Conservation (phyloP, 106 monocot genomes). For the Dioscorea dumetorum region DNA sequence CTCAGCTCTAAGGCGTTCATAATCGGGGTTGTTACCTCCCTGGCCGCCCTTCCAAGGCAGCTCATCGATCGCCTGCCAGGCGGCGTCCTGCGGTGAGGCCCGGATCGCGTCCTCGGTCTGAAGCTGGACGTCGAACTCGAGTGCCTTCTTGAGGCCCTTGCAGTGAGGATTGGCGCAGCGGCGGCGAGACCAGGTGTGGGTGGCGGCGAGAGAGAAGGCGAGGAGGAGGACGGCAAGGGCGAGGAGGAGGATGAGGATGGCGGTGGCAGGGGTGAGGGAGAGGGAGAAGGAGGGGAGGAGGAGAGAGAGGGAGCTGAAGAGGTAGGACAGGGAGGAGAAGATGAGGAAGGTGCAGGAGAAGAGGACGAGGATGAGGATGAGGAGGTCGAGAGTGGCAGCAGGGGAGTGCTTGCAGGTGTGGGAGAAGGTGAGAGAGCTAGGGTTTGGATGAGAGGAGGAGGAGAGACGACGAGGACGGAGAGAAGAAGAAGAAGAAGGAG, state of each 20-base stretch:
- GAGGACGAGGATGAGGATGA: conserved; percentile 66
- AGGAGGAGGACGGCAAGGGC: not conserved
- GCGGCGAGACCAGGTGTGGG: conserved; percentile 6
- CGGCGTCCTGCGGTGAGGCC: conserved; percentile 7
- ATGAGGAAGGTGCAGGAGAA: conserved; percentile 71
- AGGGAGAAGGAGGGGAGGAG: conserved; percentile 18
- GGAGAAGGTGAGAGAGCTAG: not conserved
- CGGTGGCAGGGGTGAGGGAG: conserved; percentile 8
- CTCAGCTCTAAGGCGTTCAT: conserved; percentile 75
- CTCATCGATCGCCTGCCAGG: conserved; percentile 76
- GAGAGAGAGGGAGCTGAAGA: conserved; percentile 21
- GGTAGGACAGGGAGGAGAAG: conserved; percentile 17
- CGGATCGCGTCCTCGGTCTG: conserved; percentile 62
- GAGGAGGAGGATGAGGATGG: conserved; percentile 13
- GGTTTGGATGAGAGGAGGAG: not conserved
- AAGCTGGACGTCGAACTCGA: conserved; percentile 82
- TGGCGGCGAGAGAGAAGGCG: conserved; percentile 4
- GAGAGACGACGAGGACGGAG: not conserved
- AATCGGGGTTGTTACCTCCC: conserved; percentile 80
- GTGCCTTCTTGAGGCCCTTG: conserved; percentile 55
- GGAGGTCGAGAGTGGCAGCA: conserved; percentile 53
- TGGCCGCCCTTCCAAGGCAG: conserved; percentile 91
- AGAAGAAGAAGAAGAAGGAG: no score
- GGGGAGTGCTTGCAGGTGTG: conserved; percentile 39
- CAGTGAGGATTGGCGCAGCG: conserved; percentile 56